A percentile compares a stretch with the other conserved stretches of the same genome.
phyloP scores from a whole-genome alignment of 805 yeast genomes.

The Priceomyces melissophilus region DNA sequence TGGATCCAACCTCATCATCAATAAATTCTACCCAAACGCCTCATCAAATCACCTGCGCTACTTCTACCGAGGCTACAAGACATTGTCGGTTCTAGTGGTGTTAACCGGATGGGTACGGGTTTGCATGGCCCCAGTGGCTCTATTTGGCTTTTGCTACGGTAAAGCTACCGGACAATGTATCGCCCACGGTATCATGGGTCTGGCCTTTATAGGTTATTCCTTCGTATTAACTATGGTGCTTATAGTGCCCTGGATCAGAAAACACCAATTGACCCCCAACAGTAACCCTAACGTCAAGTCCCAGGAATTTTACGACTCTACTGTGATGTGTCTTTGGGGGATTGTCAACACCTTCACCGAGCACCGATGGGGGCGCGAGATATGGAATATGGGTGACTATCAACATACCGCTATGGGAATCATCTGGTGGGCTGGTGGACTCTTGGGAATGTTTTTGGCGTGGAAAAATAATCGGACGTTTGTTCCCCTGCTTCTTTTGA shows the following conservation, averaged over 20 bases:
- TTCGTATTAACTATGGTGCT: conserved; percentile 64
- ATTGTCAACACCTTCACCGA: conserved; percentile 93
- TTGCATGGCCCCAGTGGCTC: conserved; percentile 76
- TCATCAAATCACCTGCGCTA: conserved; percentile 35
- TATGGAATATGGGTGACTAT: conserved; percentile 89
- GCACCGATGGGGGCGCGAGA: conserved; percentile 88
- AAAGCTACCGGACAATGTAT: conserved; percentile 89
- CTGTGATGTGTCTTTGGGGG: conserved; percentile 85
- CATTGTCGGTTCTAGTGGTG: conserved; percentile 43
- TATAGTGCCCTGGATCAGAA: conserved; percentile 70
- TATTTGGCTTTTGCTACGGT: conserved; percentile 84
- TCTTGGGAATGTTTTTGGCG: conserved; percentile 76
- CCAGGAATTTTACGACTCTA: conserved; percentile 83
- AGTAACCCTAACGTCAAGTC: conserved; percentile 31
- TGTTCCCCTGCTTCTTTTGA: conserved; percentile 76
- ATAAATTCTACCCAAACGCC: conserved; percentile 32
- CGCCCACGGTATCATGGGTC: conserved; percentile 97
- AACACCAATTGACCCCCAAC: conserved; percentile 27
- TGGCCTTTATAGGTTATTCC: conserved; percentile 80
- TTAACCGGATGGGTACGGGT: conserved; percentile 75
- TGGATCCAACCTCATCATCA: conserved; percentile 46
- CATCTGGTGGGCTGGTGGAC: conserved; percentile 94
- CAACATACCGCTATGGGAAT: conserved; percentile 97
- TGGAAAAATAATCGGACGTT: conserved; percentile 58
- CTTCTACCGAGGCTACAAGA: conserved; percentile 34